A percentile compares a stretch with the other conserved stretches of the same genome.
phyloP scores from a whole-genome alignment of 495 filamentous ascomycete species.

The Penicillium paradoxum region DNA sequence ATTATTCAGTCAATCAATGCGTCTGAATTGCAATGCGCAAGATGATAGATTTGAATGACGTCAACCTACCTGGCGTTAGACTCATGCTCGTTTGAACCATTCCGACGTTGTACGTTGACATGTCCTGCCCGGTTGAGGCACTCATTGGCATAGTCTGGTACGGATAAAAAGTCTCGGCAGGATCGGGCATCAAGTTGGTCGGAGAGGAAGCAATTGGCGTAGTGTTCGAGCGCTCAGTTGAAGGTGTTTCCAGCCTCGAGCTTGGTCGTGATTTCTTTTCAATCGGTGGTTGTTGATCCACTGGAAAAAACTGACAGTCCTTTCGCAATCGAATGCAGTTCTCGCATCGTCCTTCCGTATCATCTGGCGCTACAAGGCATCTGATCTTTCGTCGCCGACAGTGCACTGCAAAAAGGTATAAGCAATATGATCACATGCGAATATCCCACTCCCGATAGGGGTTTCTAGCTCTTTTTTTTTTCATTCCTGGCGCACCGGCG shows the following conservation, averaged over 20 bases:
- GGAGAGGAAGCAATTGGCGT: slow-evolving; percentile 42
- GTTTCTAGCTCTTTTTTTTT: neutral
- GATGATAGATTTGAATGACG: neutral
- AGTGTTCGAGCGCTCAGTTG: slow-evolving; percentile 39
- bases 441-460: neutral
- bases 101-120: slow-evolving; percentile 28
- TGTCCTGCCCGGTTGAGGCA: slow-evolving; percentile 31
- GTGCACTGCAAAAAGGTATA: slow-evolving; percentile 59
- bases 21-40: neutral
- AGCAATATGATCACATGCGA: slow-evolving; percentile 8
- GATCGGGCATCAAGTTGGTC: slow-evolving; percentile 25
- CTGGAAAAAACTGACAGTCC: slow-evolving; percentile 90
- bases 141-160: slow-evolving; percentile 39
- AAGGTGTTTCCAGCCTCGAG: slow-evolving; percentile 39
- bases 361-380: slow-evolving; percentile 75
- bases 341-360: slow-evolving; percentile 78
- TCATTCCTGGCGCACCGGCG: neutral
- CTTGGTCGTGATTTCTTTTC: slow-evolving; percentile 48
- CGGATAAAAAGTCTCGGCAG: slow-evolving; percentile 38
- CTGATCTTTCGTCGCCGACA: slow-evolving; percentile 94
- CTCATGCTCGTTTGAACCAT: slow-evolving; percentile 32
- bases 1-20: neutral
- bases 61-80: slow-evolving; percentile 35
- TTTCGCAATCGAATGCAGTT: slow-evolving; percentile 97
- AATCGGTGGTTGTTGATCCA: slow-evolving; percentile 72